Evolutionary conservation across 768 basidiomycete genomes (phyloP), one percentile per base, ranked within the genome.

Genomic region (Leucocoprinus leucothites): DNA sequence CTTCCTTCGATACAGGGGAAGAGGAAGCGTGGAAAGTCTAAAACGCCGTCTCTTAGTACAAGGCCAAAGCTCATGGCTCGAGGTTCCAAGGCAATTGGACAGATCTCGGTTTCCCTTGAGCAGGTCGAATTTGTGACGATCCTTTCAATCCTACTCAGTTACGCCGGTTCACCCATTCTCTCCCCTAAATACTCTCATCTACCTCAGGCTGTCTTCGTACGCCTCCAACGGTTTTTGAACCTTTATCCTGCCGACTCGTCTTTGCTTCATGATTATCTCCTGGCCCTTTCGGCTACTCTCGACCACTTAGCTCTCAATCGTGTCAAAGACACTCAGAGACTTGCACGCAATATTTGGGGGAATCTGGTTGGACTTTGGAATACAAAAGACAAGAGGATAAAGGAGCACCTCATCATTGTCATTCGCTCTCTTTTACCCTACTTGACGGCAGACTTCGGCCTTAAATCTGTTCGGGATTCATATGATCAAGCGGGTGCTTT

Each of bases 261-360:
- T 2, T 78, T 94, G 13, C 85, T 94, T 61, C 80, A 85, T 14
- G 82, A 93, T 60, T 89, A 88, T 45, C 74, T 98, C 19, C 69
- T 74, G 5, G 80, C 85, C 3, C 67, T 96, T 40, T 85, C 87
- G 52, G 75, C 84, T 2, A 77, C 86, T 1, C 80, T 98, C 7
- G 79, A 77, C 2, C 86, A 90, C 52, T 69, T 94, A n/a, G 82
- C 91, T 2, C 71, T 96, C 53, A 98, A 98, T 65, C 78, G 73
- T 56, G 82, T 78, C 40, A 64, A 74, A 7, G 77, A 80, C 2
- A 80, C 91, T 35, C 75, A 79, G 7, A 67, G 67, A 16, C 87
- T 91, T 59, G 88, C 90, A 0, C 69, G 73, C 3, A 69, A 70
- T 25, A 72, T 85, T 1, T 91, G 94, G 85, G 71, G 82, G 44